phyloP scores from a whole-genome alignment of 495 filamentous ascomycete species.

The Podospora comata region DNA sequence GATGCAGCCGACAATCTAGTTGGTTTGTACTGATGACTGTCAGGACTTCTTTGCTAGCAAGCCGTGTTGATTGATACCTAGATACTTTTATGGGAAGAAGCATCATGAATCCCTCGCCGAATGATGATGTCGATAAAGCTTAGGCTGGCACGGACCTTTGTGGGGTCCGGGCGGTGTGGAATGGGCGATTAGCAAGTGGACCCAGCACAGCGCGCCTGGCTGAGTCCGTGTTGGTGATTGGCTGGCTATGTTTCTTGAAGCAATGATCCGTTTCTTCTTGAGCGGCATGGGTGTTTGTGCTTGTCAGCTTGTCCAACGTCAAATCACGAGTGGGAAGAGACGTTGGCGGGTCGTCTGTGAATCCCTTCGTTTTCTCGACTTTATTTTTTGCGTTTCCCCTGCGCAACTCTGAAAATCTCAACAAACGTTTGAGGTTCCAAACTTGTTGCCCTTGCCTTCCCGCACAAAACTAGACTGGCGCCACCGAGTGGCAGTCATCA shows the following conservation, averaged over 20 bases:
- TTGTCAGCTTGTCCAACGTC: slow-evolving; percentile 14
- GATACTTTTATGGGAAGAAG: not conserved
- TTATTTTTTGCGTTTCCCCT: slow-evolving; percentile 11
- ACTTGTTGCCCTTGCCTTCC: not conserved
- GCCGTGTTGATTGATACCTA: not conserved
- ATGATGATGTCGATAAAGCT: not conserved
- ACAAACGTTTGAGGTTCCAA: not conserved
- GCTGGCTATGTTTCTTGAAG: not conserved
- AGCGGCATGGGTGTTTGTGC: not conserved
- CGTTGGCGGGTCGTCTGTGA: slow-evolving; percentile 14
- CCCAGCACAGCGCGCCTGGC: not conserved
- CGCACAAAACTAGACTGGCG: not conserved
- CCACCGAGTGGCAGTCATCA: slow-evolving; percentile 3
- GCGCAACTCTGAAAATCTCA: not conserved
- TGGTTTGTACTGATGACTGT: not conserved
- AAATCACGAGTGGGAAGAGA: slow-evolving; percentile 10
- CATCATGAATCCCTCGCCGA: not conserved
- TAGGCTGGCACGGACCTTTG: not conserved
- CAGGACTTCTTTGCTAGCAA: not conserved
- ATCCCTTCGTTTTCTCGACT: slow-evolving; percentile 20
- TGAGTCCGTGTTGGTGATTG: not conserved
- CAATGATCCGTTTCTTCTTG: slow-evolving; percentile 1
- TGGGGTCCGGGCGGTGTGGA: not conserved
- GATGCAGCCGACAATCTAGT: not conserved
- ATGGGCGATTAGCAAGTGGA: not conserved